Conservation (phyloP, 2,329 filamentous ascomycete genomes). For the Sphaerulina vaccinii region DNA sequence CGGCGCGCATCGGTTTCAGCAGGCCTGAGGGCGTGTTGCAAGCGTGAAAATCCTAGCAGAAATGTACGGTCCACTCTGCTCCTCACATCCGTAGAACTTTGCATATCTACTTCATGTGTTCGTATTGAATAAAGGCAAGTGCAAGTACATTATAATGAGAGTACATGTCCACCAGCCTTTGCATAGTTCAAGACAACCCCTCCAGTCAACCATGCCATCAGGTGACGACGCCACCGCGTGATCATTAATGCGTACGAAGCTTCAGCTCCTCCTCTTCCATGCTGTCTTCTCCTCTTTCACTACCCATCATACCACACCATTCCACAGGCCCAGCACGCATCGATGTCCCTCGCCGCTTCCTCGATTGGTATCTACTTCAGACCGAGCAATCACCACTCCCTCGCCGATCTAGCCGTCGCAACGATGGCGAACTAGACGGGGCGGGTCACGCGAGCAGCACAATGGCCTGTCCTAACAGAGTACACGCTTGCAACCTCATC, state of each 20-base stretch:
- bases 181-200: background rate
- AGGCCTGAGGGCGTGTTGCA: too few relatives aligned
- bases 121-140: too few relatives aligned
- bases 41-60: too few relatives aligned
- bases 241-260: background rate
- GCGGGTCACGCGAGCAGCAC: slow-evolving; percentile 33
- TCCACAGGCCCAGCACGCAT: background rate
- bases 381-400: slow-evolving; percentile 31
- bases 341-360: slow-evolving; percentile 16
- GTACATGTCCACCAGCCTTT: background rate
- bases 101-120: too few relatives aligned
- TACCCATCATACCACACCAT: background rate
- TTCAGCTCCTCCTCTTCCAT: slow-evolving; percentile 8
- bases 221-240: background rate
- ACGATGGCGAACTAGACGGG: slow-evolving; percentile 45
- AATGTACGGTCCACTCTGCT: too few relatives aligned
- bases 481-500: slow-evolving; percentile 7
- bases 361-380: slow-evolving; percentile 11
- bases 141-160: too few relatives aligned
- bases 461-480: slow-evolving; percentile 28
- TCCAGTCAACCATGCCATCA: background rate
- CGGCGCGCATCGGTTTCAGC: too few relatives aligned
- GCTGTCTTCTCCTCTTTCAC: background rate
- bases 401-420: slow-evolving; percentile 25
- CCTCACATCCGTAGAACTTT: too few relatives aligned